Evolutionary conservation across 805 yeast species (phyloP).

Genomic region (Barnettozyma siamensis): DNA sequence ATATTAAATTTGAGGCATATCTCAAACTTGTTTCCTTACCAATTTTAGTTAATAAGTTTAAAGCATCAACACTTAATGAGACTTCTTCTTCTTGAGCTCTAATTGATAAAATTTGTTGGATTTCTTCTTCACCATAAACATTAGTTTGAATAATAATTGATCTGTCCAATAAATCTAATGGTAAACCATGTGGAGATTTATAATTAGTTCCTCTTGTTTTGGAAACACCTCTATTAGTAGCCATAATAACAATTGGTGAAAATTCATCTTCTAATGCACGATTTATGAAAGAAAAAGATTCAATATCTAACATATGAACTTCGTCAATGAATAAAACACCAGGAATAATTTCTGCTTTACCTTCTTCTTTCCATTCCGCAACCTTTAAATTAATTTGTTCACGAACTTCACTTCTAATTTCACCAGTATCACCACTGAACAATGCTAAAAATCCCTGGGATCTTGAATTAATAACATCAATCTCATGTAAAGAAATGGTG

Average conservation of each 20-base stretch:
- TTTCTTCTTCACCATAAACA: conserved; percentile 74
- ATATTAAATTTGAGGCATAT: conserved; percentile 84
- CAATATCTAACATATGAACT: conserved; percentile 97
- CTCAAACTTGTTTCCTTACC: conserved; percentile 88
- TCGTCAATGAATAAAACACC: conserved; percentile 98
- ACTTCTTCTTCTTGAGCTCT: conserved; percentile 95
- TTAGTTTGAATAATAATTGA: conserved; percentile 86
- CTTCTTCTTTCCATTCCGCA: conserved; percentile 98
- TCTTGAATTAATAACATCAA: conserved; percentile 95
- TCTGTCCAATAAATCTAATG: conserved; percentile 90
- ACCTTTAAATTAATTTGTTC: conserved; percentile 95
- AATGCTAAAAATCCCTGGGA: conserved; percentile 97
- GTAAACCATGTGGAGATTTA: conserved; percentile 96
- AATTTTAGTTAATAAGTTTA: conserved; percentile 81
- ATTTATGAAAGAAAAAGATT: conserved; percentile 90
- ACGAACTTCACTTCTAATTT: conserved; percentile 90
- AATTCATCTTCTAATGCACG: conserved; percentile 95
- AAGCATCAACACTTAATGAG: conserved; percentile 73
- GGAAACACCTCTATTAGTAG: conserved; percentile 95
- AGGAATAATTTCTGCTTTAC: conserved; percentile 95
- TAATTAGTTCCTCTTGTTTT: conserved; percentile 89
- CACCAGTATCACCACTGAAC: conserved; percentile 96
- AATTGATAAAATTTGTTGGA: conserved; percentile 77
- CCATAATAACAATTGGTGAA: conserved; percentile 97
- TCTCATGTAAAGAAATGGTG: conserved; percentile 96